These are phyloP conservation scores for Backusella tarrabulga DNA, from an alignment of 192 early-diverging fungal species.

Conservation along the genomic window DNA sequence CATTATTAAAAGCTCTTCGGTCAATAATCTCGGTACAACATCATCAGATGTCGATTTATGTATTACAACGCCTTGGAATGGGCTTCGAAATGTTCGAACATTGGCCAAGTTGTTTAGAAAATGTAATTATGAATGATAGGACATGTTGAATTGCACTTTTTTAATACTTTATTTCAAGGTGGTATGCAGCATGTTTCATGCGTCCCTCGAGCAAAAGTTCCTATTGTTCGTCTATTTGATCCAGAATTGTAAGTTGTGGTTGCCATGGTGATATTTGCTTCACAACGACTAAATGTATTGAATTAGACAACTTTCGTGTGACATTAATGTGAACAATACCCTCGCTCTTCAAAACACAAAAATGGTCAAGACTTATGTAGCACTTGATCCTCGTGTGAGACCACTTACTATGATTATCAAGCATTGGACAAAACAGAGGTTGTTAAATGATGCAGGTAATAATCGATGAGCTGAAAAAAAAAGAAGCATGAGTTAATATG, in stretches of 20 bases:
- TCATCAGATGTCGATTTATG: constrained; percentile 92
- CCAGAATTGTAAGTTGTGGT: constrained; percentile 67
- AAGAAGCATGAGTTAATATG: not conserved
- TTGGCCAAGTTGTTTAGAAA: constrained; percentile 72
- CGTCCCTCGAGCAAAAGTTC: constrained; percentile 86
- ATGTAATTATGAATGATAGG: constrained; percentile 42
- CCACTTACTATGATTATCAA: constrained; percentile 93
- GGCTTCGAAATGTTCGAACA: constrained; percentile 70
- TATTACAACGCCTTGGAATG: constrained; percentile 81
- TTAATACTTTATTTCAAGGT: constrained; percentile 42
- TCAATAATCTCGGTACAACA: constrained; percentile 83
- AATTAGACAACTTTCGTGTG: constrained; percentile 71
- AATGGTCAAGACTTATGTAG: constrained; percentile 88
- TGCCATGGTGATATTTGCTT: not conserved
- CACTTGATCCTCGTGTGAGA: constrained; percentile 82
- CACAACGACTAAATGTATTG: not conserved
- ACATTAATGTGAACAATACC: constrained; percentile 94
- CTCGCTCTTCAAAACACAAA: constrained; percentile 86
- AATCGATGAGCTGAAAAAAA: not conserved
- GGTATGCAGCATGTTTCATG: constrained; percentile 80
- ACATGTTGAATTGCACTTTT: not conserved
- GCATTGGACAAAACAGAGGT: constrained; percentile 84
- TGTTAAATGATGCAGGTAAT: constrained; percentile 85
- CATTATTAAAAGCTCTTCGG: constrained; percentile 65
- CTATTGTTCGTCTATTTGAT: constrained; percentile 91